These are phyloP conservation scores for Coniella lustricola DNA, from an alignment of 2,329 filamentous ascomycete genomes.

Conservation along the genomic window DNA sequence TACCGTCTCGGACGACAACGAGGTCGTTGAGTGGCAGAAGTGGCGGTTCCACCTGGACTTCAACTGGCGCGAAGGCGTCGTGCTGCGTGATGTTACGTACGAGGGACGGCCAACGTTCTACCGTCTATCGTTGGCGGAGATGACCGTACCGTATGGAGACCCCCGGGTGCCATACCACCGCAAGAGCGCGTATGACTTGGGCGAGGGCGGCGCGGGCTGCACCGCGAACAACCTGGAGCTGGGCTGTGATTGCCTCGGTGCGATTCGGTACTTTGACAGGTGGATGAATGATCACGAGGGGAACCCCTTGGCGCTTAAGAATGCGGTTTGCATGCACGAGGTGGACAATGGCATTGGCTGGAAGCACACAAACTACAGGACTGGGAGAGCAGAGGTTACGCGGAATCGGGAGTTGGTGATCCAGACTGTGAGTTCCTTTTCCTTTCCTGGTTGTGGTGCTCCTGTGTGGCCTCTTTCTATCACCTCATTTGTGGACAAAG, in stretches of 20 bases:
- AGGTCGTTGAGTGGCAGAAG: constrained; percentile 22
- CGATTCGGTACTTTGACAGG: constrained; percentile 45
- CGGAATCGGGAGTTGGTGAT: constrained; percentile 45
- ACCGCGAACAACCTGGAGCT: constrained; percentile 6
- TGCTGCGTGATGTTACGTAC: constrained; percentile 49
- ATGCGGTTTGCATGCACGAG: constrained; percentile 50
- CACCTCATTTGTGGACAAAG: no score
- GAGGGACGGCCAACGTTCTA: constrained; percentile 47
- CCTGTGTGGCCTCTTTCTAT: no score
- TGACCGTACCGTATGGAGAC: constrained; percentile 49
- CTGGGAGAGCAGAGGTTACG: constrained; percentile 41
- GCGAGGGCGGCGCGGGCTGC: constrained; percentile 6
- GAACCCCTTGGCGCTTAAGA: constrained; percentile 36
- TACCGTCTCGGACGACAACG: constrained; percentile 22
- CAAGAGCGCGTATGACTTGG: constrained; percentile 7
- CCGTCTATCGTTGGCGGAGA: constrained; percentile 56
- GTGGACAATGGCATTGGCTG: constrained; percentile 51
- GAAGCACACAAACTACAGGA: constrained; percentile 50
- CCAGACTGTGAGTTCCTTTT: constrained; percentile 35
- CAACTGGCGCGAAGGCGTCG: constrained; percentile 47
- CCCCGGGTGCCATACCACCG: constrained; percentile 5
- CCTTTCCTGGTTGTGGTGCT: no score
- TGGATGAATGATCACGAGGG: constrained; percentile 46
- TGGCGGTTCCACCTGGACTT: constrained; percentile 40
- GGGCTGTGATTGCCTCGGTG: constrained; percentile 10